phyloP scores from a whole-genome alignment of 2,329 filamentous ascomycete genomes.

The Mollisia scopiformis region DNA sequence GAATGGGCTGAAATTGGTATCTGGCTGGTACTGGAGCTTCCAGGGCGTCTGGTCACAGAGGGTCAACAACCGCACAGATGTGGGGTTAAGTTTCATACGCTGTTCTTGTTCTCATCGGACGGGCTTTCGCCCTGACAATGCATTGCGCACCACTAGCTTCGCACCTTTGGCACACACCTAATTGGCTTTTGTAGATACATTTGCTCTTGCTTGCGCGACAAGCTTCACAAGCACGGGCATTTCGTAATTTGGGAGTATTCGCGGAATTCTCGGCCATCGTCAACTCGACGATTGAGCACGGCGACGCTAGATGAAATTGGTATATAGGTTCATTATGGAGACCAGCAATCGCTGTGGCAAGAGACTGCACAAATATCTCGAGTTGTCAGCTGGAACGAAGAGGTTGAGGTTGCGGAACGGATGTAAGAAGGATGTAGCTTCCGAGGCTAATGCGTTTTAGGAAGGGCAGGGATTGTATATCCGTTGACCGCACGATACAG shows the following conservation, averaged over 20 bases:
- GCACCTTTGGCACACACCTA: constrained; percentile 31
- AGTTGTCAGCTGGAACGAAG: not conserved
- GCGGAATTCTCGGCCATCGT: constrained; percentile 11
- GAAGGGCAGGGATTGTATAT: not conserved
- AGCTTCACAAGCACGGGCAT: constrained; percentile 36
- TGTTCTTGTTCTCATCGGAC: constrained; percentile 30
- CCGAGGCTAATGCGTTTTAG: not conserved
- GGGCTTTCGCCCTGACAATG: constrained; percentile 33
- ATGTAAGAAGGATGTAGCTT: not conserved
- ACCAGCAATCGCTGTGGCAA: not conserved
- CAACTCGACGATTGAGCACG: not conserved
- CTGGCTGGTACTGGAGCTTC: not conserved
- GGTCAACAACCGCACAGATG: not conserved
- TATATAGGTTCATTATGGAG: not conserved
- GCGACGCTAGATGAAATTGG: no score
- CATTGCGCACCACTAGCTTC: constrained; percentile 29
- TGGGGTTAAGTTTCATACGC: constrained; percentile 13
- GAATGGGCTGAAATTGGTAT: constrained; percentile 3
- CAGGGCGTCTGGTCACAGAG: not conserved
- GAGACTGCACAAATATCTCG: not conserved
- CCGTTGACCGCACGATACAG: no score
- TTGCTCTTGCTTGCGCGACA: constrained; percentile 35
- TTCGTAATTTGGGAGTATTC: constrained; percentile 24
- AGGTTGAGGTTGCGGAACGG: not conserved
- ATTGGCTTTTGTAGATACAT: constrained; percentile 27